Evolutionary conservation across 2,329 filamentous ascomycete genomes (phyloP), one percentile per base, ranked within the genome.

Genomic region (Fusarium sacchari): DNA sequence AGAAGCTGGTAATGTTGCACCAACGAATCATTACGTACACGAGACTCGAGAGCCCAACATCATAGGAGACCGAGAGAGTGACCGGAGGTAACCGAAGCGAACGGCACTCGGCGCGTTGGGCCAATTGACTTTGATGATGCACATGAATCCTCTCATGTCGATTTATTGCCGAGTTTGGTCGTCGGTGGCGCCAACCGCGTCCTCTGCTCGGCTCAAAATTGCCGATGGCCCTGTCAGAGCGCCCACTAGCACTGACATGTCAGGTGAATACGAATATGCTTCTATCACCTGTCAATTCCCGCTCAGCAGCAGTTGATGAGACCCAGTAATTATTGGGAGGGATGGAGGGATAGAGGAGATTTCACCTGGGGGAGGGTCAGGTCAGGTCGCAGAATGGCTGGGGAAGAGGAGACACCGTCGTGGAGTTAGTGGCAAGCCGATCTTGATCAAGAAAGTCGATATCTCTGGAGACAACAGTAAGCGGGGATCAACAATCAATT

Each of bases 161-260:
- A 74, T 76, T 63, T 56, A 44, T 72, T 76, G 43, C 73, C 71
- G n/a, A 28, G 59, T 76, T 72, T 49, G 71, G 73, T 30, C 24
- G 15, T 30, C 10, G 34, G 52, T 66, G 62, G 58, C 62, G 30
- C 62, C 42, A 64, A 42, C 49, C 42, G 64, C 43, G 62, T 28
- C 28, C 15, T 46, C n/a, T 60, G 32, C 56, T 72, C 74, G 74
- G 74, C 64, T 61, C 46, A 65, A 57, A 71, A 60, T 34, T 76
- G 74, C 74, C 74, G 73, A 52, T 32, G 40, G 46, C 12, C 52
- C 61, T 39, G 67, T 60, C 52, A 46, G 32, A 40, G 49, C 56
- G 55, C 8, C 42, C 42, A 37, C 67, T 71, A 71, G 26, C 40
- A 57, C 61, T 42, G 47, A 71, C 53, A 47, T 30, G 68, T 71